phyloP scores from a whole-genome alignment of 768 basidiomycete species.

The Suillus decipiens region DNA sequence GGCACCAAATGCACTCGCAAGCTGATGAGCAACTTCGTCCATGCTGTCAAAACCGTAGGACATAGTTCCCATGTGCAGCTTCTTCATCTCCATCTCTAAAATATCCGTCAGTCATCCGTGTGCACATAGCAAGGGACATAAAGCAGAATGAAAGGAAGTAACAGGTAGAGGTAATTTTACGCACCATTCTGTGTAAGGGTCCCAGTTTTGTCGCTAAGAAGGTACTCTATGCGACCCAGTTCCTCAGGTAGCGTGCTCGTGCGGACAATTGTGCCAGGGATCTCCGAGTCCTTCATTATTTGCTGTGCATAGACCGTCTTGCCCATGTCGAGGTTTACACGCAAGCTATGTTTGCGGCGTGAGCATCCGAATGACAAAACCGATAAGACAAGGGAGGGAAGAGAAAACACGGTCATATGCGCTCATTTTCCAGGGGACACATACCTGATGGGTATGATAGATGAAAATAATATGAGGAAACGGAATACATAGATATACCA shows the following conservation, averaged over 20 bases:
- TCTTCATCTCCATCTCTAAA: conserved; percentile 99
- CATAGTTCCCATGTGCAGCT: conserved; percentile 98
- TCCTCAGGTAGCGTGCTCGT: conserved; percentile 99
- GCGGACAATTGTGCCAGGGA: conserved; percentile 92
- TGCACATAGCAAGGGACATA: background rate
- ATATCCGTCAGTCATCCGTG: background rate
- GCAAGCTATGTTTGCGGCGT: conserved; percentile 55
- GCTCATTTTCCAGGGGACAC: conserved; percentile 24
- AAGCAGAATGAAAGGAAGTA: background rate
- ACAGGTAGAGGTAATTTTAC: conserved; percentile 19
- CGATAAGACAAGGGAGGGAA: conserved; percentile 2
- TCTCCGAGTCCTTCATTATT: conserved; percentile 92
- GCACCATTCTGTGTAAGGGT: conserved; percentile 96
- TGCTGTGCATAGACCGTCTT: conserved; percentile 97
- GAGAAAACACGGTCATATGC: background rate
- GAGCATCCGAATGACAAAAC: background rate
- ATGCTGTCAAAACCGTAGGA: conserved; percentile 97
- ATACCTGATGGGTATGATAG: conserved; percentile 98
- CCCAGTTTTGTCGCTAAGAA: conserved; percentile 97
- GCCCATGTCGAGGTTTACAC: conserved; percentile 99
- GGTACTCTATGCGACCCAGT: conserved; percentile 91
- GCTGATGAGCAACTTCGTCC: conserved; percentile 95
- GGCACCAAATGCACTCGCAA: conserved; percentile 80
- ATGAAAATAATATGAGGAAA: conserved; percentile 97
- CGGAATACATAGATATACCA: conserved; percentile 98